Percentiles rank a stretch among this genome's conserved stretches.
These are phyloP conservation scores for Penicillium crustosum DNA, from an alignment of 2,329 filamentous ascomycete genomes.

Conservation along the genomic window DNA sequence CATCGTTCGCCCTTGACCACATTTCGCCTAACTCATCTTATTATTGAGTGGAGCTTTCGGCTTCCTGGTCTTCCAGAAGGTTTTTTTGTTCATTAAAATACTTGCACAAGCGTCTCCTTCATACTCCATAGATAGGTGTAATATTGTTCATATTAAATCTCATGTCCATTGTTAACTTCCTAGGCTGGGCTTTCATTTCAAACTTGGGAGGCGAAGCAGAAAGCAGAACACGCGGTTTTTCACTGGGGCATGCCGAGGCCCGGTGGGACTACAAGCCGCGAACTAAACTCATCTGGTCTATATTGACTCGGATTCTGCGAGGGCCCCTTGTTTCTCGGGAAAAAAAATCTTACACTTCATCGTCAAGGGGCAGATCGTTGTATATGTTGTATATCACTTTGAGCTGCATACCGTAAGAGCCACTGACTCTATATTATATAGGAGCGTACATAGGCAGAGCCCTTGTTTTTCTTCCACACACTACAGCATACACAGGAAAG, in stretches of 20 bases:
- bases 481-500: background rate
- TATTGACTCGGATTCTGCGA: background rate
- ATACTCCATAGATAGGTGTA: background rate
- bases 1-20: slow-evolving; percentile 3
- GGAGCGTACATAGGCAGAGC: background rate
- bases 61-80: slow-evolving; percentile 3
- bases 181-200: background rate
- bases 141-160: background rate
- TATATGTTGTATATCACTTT: background rate
- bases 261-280: background rate
- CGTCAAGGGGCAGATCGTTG: background rate
- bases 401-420: background rate
- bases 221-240: slow-evolving; percentile 1
- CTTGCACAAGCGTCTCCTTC: background rate
- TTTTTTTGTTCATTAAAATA: background rate
- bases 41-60: slow-evolving; percentile 3
- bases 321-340: background rate
- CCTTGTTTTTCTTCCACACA: background rate
- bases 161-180: background rate
- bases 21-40: slow-evolving; percentile 5
- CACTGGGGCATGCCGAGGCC: slow-evolving; percentile 4
- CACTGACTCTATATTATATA: background rate
- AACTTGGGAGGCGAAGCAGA: background rate
- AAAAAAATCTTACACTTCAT: background rate
- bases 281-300: background rate